phyloP scores from a whole-genome alignment of 306 rosid genomes.

The Vigna trinervia region DNA sequence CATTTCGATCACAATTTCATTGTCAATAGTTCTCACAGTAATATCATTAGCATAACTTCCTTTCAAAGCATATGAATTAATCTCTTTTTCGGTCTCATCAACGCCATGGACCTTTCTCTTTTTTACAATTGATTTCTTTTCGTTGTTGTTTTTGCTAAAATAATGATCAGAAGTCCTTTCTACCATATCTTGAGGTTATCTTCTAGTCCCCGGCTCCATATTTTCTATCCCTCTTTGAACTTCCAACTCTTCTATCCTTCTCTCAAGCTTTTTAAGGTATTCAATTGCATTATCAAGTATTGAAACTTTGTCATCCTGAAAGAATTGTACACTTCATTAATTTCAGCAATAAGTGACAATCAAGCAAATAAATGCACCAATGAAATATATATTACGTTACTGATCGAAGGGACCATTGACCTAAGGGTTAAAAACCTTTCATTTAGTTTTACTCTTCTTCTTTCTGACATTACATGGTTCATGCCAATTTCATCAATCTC shows the following conservation, averaged over 20 bases:
- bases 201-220: conserved; percentile 54
- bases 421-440: conserved; percentile 73
- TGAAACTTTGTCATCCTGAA: conserved; percentile 86
- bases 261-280: conserved; percentile 76
- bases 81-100: conserved; percentile 53
- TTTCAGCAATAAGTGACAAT: conserved; percentile 26
- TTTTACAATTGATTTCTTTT: conserved; percentile 57
- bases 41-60: conserved; percentile 50
- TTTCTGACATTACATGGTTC: conserved; percentile 73
- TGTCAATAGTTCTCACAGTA: conserved; percentile 51
- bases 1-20: conserved; percentile 63
- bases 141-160: conserved; percentile 54
- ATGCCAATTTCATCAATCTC: conserved; percentile 69
- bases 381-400: conserved; percentile 59
- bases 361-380: conserved; percentile 10
- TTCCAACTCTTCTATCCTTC: conserved; percentile 73
- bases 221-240: conserved; percentile 48
- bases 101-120: conserved; percentile 76
- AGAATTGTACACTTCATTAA: conserved; percentile 20
- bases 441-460: conserved; percentile 77
- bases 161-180: conserved; percentile 75
- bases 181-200: conserved; percentile 57
- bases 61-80: conserved; percentile 39
- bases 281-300: conserved; percentile 82
- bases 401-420: conserved; percentile 76